phyloP scores from a whole-genome alignment of 257 asterid species.

The Jacaranda mimosifolia region DNA sequence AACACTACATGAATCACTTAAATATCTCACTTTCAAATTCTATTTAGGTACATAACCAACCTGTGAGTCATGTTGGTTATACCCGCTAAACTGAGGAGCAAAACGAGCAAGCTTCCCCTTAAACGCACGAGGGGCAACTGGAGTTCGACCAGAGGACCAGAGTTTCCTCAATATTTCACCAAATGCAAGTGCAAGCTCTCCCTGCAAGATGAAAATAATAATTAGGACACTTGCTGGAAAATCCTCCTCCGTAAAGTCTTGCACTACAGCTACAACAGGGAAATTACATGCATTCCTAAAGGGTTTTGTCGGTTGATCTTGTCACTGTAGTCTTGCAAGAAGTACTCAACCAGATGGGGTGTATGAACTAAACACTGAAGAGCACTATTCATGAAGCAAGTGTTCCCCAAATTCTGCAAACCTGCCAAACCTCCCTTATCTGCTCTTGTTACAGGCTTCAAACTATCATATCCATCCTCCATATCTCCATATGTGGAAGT shows the following conservation, averaged over 20 bases:
- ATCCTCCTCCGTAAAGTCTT: slow-evolving; percentile 21
- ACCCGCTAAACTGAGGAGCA: slow-evolving; percentile 99
- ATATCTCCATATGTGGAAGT: slow-evolving; percentile 56
- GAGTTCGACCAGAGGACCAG: slow-evolving; percentile 89
- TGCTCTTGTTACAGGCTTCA: slow-evolving; percentile 54
- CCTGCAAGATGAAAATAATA: slow-evolving; percentile 64
- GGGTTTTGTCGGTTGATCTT: slow-evolving; percentile 91
- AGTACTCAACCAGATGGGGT: slow-evolving; percentile 82
- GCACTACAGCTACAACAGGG: slow-evolving; percentile 37
- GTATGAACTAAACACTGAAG: slow-evolving; percentile 98
- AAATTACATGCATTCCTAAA: slow-evolving; percentile 89
- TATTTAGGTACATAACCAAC: slow-evolving; percentile 45
- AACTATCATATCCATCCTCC: slow-evolving; percentile 68
- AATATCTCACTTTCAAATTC: neutral
- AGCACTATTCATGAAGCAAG: slow-evolving; percentile 98
- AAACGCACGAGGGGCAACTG: slow-evolving; percentile 92
- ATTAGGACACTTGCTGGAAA: slow-evolving; percentile 38
- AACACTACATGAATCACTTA: no score
- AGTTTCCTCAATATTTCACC: slow-evolving; percentile 92
- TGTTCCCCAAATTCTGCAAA: slow-evolving; percentile 92
- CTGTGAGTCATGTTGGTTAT: slow-evolving; percentile 99
- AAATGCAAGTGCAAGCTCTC: slow-evolving; percentile 96
- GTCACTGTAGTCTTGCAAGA: slow-evolving; percentile 80
- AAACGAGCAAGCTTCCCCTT: slow-evolving; percentile 93
- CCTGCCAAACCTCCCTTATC: slow-evolving; percentile 94